A percentile compares a stretch with the other conserved stretches of the same genome.
These are phyloP conservation scores for Pyrenochaeta sp. DNA, from an alignment of 2,329 filamentous ascomycete species.

Conservation along the genomic window DNA sequence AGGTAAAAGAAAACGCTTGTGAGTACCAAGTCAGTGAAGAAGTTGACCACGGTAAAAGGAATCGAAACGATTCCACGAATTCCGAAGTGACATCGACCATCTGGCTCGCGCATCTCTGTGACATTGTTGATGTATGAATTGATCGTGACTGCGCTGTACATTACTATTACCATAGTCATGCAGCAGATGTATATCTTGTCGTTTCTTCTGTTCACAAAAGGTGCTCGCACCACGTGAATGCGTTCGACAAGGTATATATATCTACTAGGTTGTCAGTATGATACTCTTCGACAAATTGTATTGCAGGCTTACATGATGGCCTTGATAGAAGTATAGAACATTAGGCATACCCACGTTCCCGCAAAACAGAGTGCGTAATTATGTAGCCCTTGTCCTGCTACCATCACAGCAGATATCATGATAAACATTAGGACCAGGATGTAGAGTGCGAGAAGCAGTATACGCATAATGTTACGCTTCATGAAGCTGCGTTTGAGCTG, in stretches of 20 bases:
- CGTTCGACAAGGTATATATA: slow-evolving; percentile 53
- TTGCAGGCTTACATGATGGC: slow-evolving; percentile 23
- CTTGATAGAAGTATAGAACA: slow-evolving; percentile 48
- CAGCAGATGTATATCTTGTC: slow-evolving; percentile 46
- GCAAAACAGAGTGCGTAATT: slow-evolving; percentile 34
- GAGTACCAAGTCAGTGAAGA: slow-evolving; percentile 44
- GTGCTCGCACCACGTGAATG: slow-evolving; percentile 46
- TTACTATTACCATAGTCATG: slow-evolving; percentile 28
- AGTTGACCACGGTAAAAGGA: slow-evolving; percentile 46
- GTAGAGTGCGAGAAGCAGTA: slow-evolving; percentile 25
- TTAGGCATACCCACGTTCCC: slow-evolving; percentile 48
- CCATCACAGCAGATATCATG: slow-evolving; percentile 28
- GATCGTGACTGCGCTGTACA: slow-evolving; percentile 33
- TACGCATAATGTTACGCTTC: slow-evolving; percentile 22
- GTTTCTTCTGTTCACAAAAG: slow-evolving; percentile 36
- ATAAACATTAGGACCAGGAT: slow-evolving; percentile 28
- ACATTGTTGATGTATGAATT: slow-evolving; percentile 40
- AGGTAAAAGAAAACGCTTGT: slow-evolving; percentile 49
- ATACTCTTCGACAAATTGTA: too few species aligned
- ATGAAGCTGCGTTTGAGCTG: too few species aligned
- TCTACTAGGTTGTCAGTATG: slow-evolving; percentile 6
- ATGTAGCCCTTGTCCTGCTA: slow-evolving; percentile 39
- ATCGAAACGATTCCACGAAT: slow-evolving; percentile 44
- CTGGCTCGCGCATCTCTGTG: slow-evolving; percentile 30
- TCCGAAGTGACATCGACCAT: slow-evolving; percentile 49